These are phyloP conservation scores for Fusarium equiseti DNA, from an alignment of 2,329 filamentous ascomycete genomes.

Conservation along the genomic window DNA sequence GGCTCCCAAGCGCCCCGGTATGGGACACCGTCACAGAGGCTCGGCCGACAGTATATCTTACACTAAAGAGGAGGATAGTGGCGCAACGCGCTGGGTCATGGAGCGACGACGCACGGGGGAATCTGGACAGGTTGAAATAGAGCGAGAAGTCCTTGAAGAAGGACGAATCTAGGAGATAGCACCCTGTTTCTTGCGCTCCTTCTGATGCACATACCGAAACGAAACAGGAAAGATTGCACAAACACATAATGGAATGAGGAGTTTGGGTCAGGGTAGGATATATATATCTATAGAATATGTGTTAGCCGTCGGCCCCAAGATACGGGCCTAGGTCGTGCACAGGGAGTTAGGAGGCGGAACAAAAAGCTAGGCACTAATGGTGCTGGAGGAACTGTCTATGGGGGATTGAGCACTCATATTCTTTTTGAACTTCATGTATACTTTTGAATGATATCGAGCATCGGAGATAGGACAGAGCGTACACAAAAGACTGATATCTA, in stretches of 20 bases:
- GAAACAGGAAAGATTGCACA: conserved; percentile 10
- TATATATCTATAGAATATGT: conserved; percentile 29
- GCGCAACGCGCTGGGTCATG: conserved; percentile 74
- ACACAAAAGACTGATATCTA: neutral
- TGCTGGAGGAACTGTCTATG: conserved; percentile 27
- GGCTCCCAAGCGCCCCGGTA: conserved; percentile 33
- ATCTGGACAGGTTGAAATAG: conserved; percentile 73
- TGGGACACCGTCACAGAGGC: conserved; percentile 64
- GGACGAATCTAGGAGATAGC: conserved; percentile 57
- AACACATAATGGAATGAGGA: conserved; percentile 27
- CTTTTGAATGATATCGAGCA: conserved; percentile 6
- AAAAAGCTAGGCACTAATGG: conserved; percentile 33
- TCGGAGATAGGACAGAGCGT: conserved; percentile 10
- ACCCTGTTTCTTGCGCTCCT: conserved; percentile 2
- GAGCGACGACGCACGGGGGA: conserved; percentile 76
- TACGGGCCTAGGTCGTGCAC: conserved; percentile 3
- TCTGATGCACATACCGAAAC: conserved; percentile 23
- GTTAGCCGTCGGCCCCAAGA: conserved; percentile 11
- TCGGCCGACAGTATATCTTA: conserved; percentile 79
- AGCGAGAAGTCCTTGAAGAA: conserved; percentile 72
- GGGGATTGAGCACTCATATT: conserved; percentile 1
- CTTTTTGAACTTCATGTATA: conserved; percentile 15
- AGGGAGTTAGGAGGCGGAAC: conserved; percentile 6
- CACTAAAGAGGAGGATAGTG: conserved; percentile 71
- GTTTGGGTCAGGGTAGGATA: conserved; percentile 34